phyloP scores from a whole-genome alignment of 164 flowering plant genomes.

The Platanus orientalis region DNA sequence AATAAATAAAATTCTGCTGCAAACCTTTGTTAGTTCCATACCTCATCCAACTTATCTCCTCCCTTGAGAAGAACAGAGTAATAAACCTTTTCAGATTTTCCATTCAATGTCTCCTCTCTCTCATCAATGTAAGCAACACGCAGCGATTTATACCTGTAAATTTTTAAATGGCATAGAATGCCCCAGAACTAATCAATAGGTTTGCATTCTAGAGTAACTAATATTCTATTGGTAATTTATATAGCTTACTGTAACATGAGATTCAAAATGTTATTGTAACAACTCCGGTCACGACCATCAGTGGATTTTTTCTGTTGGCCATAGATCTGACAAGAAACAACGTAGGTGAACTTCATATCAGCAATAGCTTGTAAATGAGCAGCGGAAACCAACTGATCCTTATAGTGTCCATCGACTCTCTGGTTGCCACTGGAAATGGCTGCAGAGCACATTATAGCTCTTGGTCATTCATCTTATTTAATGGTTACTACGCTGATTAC shows the following conservation, averaged over 20 bases:
- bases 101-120: conserved; percentile 65
- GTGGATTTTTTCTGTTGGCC: conserved; percentile 79
- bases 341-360: conserved; percentile 95
- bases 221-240: not conserved
- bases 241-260: conserved; percentile 80
- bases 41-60: conserved; percentile 94
- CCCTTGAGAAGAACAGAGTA: conserved; percentile 97
- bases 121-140: conserved; percentile 97
- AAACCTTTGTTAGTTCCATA: conserved; percentile 18
- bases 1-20: too few relatives aligned
- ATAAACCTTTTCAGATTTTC: conserved; percentile 55
- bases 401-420: conserved; percentile 25
- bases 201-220: conserved; percentile 9
- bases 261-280: conserved; percentile 76
- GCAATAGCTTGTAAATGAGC: conserved; percentile 68
- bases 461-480: not conserved
- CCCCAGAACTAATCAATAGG: conserved; percentile 3
- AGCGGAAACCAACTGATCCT: conserved; percentile 22
- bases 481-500: not conserved
- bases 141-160: conserved; percentile 72
- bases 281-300: conserved; percentile 55
- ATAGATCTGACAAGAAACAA: conserved; percentile 95
- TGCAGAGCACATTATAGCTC: conserved; percentile 28
- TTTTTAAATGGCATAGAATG: conserved; percentile 6
- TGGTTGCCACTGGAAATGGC: conserved; percentile 50